Base-by-base conservation (phyloP, 2,329 filamentous ascomycete species). In the Ceratocystis colombiana region DNA sequence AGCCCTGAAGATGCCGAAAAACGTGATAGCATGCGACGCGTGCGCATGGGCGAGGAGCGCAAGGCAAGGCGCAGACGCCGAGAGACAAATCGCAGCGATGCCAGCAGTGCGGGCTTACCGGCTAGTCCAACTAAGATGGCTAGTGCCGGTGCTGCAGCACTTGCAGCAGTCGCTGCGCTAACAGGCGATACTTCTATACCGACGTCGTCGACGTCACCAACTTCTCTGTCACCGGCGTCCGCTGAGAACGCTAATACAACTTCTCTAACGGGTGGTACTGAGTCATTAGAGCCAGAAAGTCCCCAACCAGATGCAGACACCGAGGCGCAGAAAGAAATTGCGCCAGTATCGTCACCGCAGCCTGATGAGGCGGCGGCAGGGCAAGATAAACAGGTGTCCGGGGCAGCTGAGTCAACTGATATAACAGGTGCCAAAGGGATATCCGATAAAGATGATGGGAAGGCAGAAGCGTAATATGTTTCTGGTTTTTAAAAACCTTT, bases 11-110 rank as follows among this genome's bases (percentile, higher is more conserved):
- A 76, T 69, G 69, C 74, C 22, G 78, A 84, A 73, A 77, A 81
- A 76, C 76, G 84, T 67, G 81, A 86, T 71, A 84, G 78, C 68
- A 79, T 90, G 66, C 78, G 90, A 65, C 81, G 78, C 73, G 88
- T 92, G 73, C 90, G 84, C 68, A 89, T 89, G 1, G 89, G 94
- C 71, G 88, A 90, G 69, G 90, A 95, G 75, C 79, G 90, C 65
- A 82, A 84, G 67, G 79, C 83, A 69, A 78, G 89, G 53, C 78
- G 90, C 71, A 77, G 88, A 69, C 79, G 89, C 70, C 79, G 88
- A 69, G 83, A 88, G 68, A 87, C 84, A 72, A 79, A 81, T 8
- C 75, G 57, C 62, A 70, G 15, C 73, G 75, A 67, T 69, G 69
- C 62, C 64, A 70, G 41, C 64, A 57, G 25, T 33, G 66, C 44